phyloP scores from a whole-genome alignment of 768 basidiomycete genomes.

The Coprinellus micaceus region DNA sequence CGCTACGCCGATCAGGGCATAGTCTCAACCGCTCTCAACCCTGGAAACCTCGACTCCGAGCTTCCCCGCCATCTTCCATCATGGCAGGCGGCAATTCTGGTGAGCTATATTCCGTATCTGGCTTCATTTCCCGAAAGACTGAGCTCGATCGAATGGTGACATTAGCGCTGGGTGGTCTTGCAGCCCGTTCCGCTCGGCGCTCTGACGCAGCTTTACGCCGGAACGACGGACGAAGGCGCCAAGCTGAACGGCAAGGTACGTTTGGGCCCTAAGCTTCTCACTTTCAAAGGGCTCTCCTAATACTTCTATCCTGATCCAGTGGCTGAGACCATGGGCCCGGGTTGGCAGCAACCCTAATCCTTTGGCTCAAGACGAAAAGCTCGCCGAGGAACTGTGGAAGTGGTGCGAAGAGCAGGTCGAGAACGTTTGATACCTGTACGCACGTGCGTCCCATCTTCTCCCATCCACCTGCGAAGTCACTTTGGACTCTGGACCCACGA shows the following conservation, averaged over 20 bases:
- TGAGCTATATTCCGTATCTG: constrained; percentile 12
- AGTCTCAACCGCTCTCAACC: constrained; percentile 41
- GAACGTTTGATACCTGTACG: constrained; percentile 9
- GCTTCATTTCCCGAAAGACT: background rate
- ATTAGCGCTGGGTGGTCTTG: constrained; percentile 11
- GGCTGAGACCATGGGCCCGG: constrained; percentile 46
- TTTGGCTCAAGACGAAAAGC: constrained; percentile 30
- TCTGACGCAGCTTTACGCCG: constrained; percentile 40
- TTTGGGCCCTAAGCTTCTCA: background rate
- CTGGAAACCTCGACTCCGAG: constrained; percentile 35
- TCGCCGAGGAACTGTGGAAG: constrained; percentile 38
- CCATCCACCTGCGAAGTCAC: no score
- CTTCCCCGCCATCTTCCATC: constrained; percentile 24
- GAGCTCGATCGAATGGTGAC: background rate
- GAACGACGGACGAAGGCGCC: constrained; percentile 30
- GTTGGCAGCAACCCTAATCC: constrained; percentile 25
- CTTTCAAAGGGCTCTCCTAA: background rate
- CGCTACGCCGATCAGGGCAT: constrained; percentile 42
- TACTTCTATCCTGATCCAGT: constrained; percentile 32
- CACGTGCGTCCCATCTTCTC: no score
- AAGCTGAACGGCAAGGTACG: constrained; percentile 32
- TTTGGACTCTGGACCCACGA: no score
- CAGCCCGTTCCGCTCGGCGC: constrained; percentile 30
- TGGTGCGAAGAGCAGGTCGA: constrained; percentile 45
- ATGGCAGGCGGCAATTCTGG: background rate